These are phyloP conservation scores for Vaccinium darrowii DNA, from an alignment of 148 eudicot genomes.

Conservation along the genomic window DNA sequence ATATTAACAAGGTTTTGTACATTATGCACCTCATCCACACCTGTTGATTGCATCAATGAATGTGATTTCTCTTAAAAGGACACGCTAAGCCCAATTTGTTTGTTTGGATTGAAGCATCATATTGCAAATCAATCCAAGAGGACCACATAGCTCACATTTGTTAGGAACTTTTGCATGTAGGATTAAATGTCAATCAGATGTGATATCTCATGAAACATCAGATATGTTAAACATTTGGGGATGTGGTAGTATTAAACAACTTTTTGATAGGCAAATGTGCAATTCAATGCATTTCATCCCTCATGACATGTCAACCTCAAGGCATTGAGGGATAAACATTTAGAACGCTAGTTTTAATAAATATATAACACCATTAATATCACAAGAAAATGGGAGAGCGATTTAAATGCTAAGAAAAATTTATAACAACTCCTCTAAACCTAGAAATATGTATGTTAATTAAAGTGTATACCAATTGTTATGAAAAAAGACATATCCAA, in stretches of 20 bases:
- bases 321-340: not conserved
- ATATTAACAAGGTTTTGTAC: conserved; percentile 27
- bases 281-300: not conserved
- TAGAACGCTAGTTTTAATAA: not conserved
- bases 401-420: not conserved
- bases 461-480: not conserved
- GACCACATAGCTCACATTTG: not conserved
- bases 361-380: not conserved
- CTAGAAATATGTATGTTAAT: not conserved
- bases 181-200: not conserved
- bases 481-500: not conserved
- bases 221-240: not conserved
- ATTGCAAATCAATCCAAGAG: not conserved
- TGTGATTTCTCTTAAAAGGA: conserved; percentile 4
- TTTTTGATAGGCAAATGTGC: not conserved
- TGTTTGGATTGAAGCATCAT: not conserved
- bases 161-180: not conserved
- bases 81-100: not conserved
- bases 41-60: conserved; percentile 28
- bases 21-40: conserved; percentile 33
- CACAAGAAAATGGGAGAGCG: not conserved
- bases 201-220: not conserved
- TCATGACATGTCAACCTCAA: not conserved
- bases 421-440: not conserved
- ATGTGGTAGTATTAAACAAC: not conserved